Evolutionary conservation across 192 early-diverging fungal species (phyloP).

Genomic region (Fimicolochytrium jonesii): DNA sequence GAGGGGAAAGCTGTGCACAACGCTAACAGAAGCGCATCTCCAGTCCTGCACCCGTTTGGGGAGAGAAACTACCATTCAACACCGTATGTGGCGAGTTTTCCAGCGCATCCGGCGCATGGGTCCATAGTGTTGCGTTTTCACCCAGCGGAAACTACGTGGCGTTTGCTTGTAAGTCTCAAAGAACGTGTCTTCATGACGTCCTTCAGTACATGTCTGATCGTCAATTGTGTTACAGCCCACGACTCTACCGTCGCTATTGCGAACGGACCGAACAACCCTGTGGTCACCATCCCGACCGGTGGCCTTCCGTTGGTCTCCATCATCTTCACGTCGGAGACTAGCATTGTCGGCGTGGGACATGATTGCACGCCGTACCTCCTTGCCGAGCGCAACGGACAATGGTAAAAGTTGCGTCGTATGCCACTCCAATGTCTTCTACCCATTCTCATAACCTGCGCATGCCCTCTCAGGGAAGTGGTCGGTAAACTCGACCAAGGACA

Average conservation of each 20-base stretch:
- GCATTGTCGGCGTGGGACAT: slow-evolving; percentile 84
- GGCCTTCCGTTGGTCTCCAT: slow-evolving; percentile 75
- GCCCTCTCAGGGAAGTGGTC: slow-evolving; percentile 42
- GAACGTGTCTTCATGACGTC: too few relatives aligned
- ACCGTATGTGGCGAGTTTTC: slow-evolving; percentile 86
- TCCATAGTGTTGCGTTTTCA: slow-evolving; percentile 87
- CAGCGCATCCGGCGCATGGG: slow-evolving; percentile 72
- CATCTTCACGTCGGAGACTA: slow-evolving; percentile 69
- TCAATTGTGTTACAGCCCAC: slow-evolving; percentile 48
- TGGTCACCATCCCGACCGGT: slow-evolving; percentile 56
- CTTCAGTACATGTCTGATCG: slow-evolving; percentile 4
- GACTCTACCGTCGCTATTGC: slow-evolving; percentile 82
- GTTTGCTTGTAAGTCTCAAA: slow-evolving; percentile 54
- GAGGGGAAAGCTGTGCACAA: too few relatives aligned
- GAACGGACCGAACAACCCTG: slow-evolving; percentile 56
- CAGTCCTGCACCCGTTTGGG: slow-evolving; percentile 82
- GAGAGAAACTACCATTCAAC: slow-evolving; percentile 89
- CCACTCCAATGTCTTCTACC: background rate
- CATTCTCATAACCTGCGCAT: slow-evolving; percentile 3
- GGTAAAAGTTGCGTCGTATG: slow-evolving; percentile 56
- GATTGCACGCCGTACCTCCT: slow-evolving; percentile 90
- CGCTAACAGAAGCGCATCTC: slow-evolving; percentile 51
- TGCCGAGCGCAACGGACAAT: slow-evolving; percentile 49
- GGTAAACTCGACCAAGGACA: slow-evolving; percentile 78
- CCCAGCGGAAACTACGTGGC: slow-evolving; percentile 84